A percentile compares a stretch with the other conserved stretches of the same genome.
These are phyloP conservation scores for Bryum argenteum DNA, from an alignment of 225 moss, liverwort and hornwort species.

Conservation along the genomic window DNA sequence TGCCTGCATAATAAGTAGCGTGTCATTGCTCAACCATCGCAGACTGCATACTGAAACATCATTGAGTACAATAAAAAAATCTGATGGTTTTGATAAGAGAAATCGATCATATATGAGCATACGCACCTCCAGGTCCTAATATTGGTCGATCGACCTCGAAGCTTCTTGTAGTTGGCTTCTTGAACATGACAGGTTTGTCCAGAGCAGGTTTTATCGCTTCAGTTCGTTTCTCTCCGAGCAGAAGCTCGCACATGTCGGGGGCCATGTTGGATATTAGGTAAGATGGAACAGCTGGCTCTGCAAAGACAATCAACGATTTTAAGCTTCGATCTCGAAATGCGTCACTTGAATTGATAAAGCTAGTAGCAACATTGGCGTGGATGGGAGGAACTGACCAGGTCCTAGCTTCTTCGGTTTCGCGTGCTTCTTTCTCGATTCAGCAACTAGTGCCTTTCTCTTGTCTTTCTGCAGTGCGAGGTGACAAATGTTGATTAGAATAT, in stretches of 20 bases:
- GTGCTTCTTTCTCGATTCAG: slow-evolving; percentile 13
- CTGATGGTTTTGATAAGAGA: too few relatives aligned
- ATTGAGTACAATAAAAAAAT: background rate
- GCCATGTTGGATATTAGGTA: slow-evolving; percentile 56
- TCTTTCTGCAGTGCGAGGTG: slow-evolving; percentile 25
- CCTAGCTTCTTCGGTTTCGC: background rate
- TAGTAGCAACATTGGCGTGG: background rate
- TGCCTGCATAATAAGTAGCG: slow-evolving; percentile 13
- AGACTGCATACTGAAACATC: slow-evolving; percentile 8
- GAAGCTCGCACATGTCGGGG: slow-evolving; percentile 55
- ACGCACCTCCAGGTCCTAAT: slow-evolving; percentile 26
- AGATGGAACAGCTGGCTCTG: slow-evolving; percentile 39
- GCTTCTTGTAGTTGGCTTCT: slow-evolving; percentile 29
- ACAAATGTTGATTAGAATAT: background rate
- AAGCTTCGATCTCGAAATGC: background rate
- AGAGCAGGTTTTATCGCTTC: slow-evolving; percentile 20
- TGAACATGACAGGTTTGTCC: slow-evolving; percentile 28
- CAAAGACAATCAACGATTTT: background rate
- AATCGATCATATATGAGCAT: background rate
- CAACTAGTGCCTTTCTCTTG: slow-evolving; percentile 28
- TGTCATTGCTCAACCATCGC: background rate
- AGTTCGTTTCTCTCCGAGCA: slow-evolving; percentile 32
- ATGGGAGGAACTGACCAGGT: slow-evolving; percentile 4
- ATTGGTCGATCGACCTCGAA: slow-evolving; percentile 32
- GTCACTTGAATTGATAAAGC: slow-evolving; percentile 17